Percentiles rank a stretch among this genome's conserved stretches.
phyloP scores from a whole-genome alignment of 306 rosid species.

The Pterocarpus macrocarpus region DNA sequence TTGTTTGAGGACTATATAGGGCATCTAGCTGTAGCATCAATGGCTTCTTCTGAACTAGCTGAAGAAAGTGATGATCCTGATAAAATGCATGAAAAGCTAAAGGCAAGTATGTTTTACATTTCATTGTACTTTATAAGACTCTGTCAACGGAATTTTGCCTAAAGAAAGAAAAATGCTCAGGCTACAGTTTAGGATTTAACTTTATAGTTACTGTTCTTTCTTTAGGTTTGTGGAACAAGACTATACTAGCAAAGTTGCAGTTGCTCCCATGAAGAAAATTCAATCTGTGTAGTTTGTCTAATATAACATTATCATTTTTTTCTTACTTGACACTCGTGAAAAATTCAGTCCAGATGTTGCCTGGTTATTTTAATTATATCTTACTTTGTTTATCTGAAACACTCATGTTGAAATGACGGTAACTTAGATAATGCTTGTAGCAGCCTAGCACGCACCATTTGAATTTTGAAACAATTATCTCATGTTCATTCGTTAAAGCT shows the following conservation, averaged over 20 bases:
- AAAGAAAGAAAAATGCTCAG: background rate
- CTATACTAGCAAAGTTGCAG: background rate
- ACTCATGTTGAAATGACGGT: background rate
- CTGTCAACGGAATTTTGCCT: background rate
- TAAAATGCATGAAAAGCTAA: slow-evolving; percentile 77
- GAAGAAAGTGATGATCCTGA: slow-evolving; percentile 72
- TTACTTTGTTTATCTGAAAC: slow-evolving; percentile 4
- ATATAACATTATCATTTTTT: background rate
- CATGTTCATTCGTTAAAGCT: too few species aligned
- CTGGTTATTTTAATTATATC: background rate
- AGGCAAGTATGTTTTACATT: slow-evolving; percentile 67
- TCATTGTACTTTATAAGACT: slow-evolving; percentile 10
- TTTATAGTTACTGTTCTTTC: background rate
- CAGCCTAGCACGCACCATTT: background rate
- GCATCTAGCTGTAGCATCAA: slow-evolving; percentile 90
- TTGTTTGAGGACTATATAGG: slow-evolving; percentile 92
- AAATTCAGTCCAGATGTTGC: background rate
- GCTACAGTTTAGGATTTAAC: background rate
- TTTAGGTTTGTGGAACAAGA: background rate
- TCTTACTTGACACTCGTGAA: background rate
- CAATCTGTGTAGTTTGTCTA: slow-evolving; percentile 1
- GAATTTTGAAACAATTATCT: background rate
- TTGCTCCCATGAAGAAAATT: slow-evolving; percentile 10
- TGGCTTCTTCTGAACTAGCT: slow-evolving; percentile 82
- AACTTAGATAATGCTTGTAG: background rate